Base-by-base conservation (phyloP, 2,329 filamentous ascomycete genomes). In the Fusarium pseudograminearum region DNA sequence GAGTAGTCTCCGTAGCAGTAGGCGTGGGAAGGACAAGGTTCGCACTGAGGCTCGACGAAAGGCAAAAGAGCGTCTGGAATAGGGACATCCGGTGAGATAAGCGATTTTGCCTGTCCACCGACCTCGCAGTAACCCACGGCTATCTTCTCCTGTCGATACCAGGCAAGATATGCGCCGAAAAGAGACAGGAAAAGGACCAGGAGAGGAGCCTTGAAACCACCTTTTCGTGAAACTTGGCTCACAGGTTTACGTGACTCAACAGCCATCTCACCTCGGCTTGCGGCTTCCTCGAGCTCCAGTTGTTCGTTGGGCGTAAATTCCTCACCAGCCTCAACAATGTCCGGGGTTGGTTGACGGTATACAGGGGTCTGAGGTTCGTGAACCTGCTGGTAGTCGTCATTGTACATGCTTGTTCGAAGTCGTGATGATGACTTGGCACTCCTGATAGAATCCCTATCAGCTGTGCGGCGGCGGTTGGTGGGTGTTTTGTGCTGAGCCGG, bases 61-160 rank as follows among this genome's bases (percentile, higher is more conserved):
- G 89, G 83, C 51, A 89, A 84, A 11, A 92, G 84, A 84, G 89
- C 92, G 47, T 93, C 89, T 5, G 95, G 94, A 20, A 97, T 79
- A 1, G 82, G 80, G 38, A 84, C 73, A 26, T 85, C 79, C 14
- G 79, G 76, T 14, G 86, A 85, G 20, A 88, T 78, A 31, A 89
- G 76, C 69, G 83, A 76, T 33, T 80, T 83, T 4, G 85, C 87
- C 48, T 88, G 84, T 55, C 90, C 88, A 26, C 92, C 96, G 55
- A 97, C 87, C 15, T 94, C 94, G 77, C 96, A 99, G 77, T 97
- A 99, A 34, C 97, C 96, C 22, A 98, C 93, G 18, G 93, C 91
- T n/a, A 97, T 84, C 84, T 98, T 98, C 80, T 99, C 96, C 77
- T 97, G 93, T 50, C 95, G 87, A 83, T 94, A 99, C 87, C 94